Conservation (phyloP, 192 early-diverging fungal species). For the Backusella macrospora region DNA sequence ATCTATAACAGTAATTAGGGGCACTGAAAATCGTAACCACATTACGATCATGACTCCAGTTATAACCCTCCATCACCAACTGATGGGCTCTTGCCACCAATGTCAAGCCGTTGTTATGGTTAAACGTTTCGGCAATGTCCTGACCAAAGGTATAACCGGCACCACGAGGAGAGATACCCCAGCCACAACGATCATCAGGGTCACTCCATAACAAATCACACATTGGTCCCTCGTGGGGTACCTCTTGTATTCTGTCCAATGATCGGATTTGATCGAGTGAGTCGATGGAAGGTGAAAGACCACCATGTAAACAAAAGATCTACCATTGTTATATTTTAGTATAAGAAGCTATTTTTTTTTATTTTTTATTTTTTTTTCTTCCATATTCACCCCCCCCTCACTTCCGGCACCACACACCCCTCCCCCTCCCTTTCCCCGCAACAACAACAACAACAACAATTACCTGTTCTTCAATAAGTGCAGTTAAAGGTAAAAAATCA, state of each 20-base stretch:
- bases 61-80: constrained; percentile 95
- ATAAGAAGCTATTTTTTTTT: too few relatives aligned
- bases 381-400: too few relatives aligned
- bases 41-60: constrained; percentile 98
- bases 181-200: constrained; percentile 85
- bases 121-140: constrained; percentile 84
- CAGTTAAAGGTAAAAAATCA: constrained; percentile 95
- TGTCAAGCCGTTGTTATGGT: constrained; percentile 96
- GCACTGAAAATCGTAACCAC: constrained; percentile 99
- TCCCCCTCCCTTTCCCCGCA: too few relatives aligned
- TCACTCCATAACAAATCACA: constrained; percentile 89
- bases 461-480: constrained; percentile 93
- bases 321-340: constrained; percentile 25
- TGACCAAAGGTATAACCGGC: constrained; percentile 90
- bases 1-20: constrained; percentile 99
- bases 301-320: constrained; percentile 99
- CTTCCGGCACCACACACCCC: neutral
- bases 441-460: too few relatives aligned
- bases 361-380: too few relatives aligned
- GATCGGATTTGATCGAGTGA: constrained; percentile 96
- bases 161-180: constrained; percentile 86
- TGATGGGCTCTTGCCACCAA: constrained; percentile 96
- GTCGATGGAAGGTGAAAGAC: constrained; percentile 91
- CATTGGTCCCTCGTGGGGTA: constrained; percentile 88
- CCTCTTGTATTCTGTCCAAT: constrained; percentile 93